Conservation (phyloP, 139 green algal genomes). For the Picochlorum sp. region DNA sequence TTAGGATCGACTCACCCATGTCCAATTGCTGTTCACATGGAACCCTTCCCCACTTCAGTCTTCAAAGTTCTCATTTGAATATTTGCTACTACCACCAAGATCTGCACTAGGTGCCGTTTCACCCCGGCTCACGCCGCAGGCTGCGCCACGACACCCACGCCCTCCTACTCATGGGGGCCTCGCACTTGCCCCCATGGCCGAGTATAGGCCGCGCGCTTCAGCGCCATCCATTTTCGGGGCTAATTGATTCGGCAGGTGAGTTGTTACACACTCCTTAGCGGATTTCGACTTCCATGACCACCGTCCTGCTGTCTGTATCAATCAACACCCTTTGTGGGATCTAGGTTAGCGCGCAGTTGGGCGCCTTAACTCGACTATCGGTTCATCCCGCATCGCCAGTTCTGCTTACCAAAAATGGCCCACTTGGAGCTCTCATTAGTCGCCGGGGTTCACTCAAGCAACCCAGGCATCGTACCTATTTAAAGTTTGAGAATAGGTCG, state of each 20-base stretch:
- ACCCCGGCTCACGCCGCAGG: constrained; percentile 70
- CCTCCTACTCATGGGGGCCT: constrained; percentile 84
- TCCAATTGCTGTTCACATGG: constrained; percentile 93
- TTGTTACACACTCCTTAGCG: constrained; percentile 98
- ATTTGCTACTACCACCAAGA: constrained; percentile 95
- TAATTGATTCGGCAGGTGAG: constrained; percentile 95
- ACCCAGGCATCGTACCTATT: constrained; percentile 77
- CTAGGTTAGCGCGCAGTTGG: constrained; percentile 86
- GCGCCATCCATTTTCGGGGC: constrained; percentile 94
- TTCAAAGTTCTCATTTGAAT: constrained; percentile 93
- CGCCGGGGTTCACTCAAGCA: constrained; percentile 76
- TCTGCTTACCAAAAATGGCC: constrained; percentile 96
- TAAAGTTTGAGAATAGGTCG: constrained; percentile 94
- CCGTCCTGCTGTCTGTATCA: constrained; percentile 90
- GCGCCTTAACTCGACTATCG: constrained; percentile 83
- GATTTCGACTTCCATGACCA: constrained; percentile 97
- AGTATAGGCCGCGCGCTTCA: constrained; percentile 83
- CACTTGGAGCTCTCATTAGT: constrained; percentile 75
- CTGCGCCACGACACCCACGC: constrained; percentile 73
- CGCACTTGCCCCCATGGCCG: constrained; percentile 77
- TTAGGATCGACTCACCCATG: constrained; percentile 92
- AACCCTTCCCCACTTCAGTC: constrained; percentile 89
- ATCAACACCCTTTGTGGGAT: constrained; percentile 92
- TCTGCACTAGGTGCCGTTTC: constrained; percentile 81
- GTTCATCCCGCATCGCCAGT: constrained; percentile 94